Evolutionary conservation across 2,329 filamentous ascomycete genomes (phyloP).

Genomic region (Botrytis byssoidea): DNA sequence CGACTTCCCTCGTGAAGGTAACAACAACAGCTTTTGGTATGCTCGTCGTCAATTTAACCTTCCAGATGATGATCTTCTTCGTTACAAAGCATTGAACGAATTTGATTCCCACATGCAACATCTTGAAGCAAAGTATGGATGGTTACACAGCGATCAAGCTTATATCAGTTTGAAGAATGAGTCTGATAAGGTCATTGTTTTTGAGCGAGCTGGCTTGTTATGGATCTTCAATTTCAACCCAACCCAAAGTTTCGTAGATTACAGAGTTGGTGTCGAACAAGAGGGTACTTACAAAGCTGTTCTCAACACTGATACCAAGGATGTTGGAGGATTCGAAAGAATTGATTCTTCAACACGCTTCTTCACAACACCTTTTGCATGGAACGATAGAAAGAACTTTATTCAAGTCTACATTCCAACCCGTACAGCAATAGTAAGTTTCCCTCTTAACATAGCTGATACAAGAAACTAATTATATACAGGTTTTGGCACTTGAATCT

Average conservation of each 20-base stretch:
- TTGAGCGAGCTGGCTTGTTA: constrained; percentile 84
- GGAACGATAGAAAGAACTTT: constrained; percentile 90
- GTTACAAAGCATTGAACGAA: constrained; percentile 88
- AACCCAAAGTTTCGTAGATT: constrained; percentile 81
- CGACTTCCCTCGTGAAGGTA: constrained; percentile 92
- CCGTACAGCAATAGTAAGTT: constrained; percentile 75
- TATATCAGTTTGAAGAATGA: constrained; percentile 95
- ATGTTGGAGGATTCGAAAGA: constrained; percentile 76
- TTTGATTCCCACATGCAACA: constrained; percentile 93
- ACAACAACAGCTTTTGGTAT: constrained; percentile 92
- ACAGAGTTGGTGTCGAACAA: constrained; percentile 82
- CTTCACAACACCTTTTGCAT: constrained; percentile 86
- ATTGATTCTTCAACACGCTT: constrained; percentile 80
- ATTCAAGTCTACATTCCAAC: constrained; percentile 87
- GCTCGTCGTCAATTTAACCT: constrained; percentile 92
- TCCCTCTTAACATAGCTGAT: neutral
- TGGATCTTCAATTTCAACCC: constrained; percentile 98
- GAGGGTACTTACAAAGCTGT: constrained; percentile 85
- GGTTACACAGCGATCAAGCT: constrained; percentile 81
- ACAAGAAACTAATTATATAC: constrained; percentile 21
- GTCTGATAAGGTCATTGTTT: constrained; percentile 89
- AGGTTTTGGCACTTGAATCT: constrained; percentile 42
- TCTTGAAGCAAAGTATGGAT: constrained; percentile 84
- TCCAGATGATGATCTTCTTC: constrained; percentile 77
- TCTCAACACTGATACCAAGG: constrained; percentile 74